Evolutionary conservation across 768 basidiomycete species (phyloP).

Genomic region (Leccinum obscurum): DNA sequence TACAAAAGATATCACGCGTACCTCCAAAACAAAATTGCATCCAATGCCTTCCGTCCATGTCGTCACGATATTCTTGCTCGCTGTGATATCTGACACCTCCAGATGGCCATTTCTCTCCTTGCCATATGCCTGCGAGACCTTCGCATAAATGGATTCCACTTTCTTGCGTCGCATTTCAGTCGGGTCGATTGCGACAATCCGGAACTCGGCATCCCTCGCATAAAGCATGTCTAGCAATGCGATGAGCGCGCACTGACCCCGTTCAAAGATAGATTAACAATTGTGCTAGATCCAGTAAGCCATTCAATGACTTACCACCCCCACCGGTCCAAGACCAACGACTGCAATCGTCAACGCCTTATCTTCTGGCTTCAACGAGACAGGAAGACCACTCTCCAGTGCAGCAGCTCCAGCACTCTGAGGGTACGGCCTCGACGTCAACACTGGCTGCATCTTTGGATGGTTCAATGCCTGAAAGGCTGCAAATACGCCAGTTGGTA

Average conservation of each 20-base stretch:
- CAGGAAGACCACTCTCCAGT: conserved; percentile 2
- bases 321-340: conserved; percentile 78
- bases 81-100: conserved; percentile 49
- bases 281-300: background rate
- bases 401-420: conserved; percentile 17
- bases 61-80: conserved; percentile 48
- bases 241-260: conserved; percentile 54
- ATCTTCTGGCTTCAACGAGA: conserved; percentile 46
- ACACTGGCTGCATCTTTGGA: conserved; percentile 62
- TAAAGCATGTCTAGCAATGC: conserved; percentile 63
- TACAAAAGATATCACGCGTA: conserved; percentile 23
- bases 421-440: conserved; percentile 64
- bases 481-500: conserved; percentile 80
- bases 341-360: conserved; percentile 59
- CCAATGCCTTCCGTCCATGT: conserved; percentile 59
- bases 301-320: conserved; percentile 44
- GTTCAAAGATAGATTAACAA: background rate
- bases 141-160: conserved; percentile 55
- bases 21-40: conserved; percentile 69
- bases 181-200: conserved; percentile 66
- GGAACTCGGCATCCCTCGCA: conserved; percentile 45
- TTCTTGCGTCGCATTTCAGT: conserved; percentile 57
- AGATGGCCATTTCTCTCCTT: conserved; percentile 41
- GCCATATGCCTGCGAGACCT: conserved; percentile 43
- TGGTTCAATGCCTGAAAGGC: conserved; percentile 71